These are phyloP conservation scores for Colletotrichum sojae DNA, from an alignment of 2,329 filamentous ascomycete species.

Conservation along the genomic window DNA sequence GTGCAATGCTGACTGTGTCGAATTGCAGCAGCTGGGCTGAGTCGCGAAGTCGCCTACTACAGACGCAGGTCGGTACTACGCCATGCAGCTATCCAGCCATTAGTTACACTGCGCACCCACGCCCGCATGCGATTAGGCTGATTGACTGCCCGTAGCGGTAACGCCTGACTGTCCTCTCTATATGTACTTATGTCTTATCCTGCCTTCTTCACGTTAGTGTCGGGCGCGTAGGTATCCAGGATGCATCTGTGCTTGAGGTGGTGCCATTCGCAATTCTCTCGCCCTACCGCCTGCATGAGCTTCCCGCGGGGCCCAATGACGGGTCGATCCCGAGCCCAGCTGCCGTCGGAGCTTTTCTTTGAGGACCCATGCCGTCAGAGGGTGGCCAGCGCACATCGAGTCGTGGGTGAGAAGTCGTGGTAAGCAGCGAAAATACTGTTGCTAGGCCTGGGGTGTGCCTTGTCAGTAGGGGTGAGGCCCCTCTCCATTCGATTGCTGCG, in stretches of 20 bases:
- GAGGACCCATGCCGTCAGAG: constrained; percentile 24
- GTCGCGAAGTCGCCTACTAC: background rate
- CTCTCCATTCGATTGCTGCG: constrained; percentile 9
- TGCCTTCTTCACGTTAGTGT: background rate
- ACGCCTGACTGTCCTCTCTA: too few relatives aligned
- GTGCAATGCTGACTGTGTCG: constrained; percentile 7
- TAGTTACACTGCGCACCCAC: background rate
- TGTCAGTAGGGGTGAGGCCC: constrained; percentile 20
- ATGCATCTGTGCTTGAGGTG: constrained; percentile 9
- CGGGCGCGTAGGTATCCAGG: background rate
- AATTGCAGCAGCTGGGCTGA: background rate
- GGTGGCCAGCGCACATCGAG: background rate
- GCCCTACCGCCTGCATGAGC: constrained; percentile 33
- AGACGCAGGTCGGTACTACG: too few relatives aligned
- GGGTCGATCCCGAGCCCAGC: constrained; percentile 30
- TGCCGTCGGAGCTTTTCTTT: constrained; percentile 15
- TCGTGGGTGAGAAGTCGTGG: background rate
- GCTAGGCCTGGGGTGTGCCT: constrained; percentile 31
- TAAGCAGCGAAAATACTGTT: background rate
- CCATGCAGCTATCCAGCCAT: background rate
- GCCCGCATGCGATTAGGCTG: background rate
- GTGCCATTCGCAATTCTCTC: constrained; percentile 7
- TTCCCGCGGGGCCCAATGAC: constrained; percentile 21
- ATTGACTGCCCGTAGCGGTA: background rate
- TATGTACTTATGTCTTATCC: background rate